Base-by-base conservation (phyloP, 2,329 filamentous ascomycete species). In the Helotiales sp. region DNA sequence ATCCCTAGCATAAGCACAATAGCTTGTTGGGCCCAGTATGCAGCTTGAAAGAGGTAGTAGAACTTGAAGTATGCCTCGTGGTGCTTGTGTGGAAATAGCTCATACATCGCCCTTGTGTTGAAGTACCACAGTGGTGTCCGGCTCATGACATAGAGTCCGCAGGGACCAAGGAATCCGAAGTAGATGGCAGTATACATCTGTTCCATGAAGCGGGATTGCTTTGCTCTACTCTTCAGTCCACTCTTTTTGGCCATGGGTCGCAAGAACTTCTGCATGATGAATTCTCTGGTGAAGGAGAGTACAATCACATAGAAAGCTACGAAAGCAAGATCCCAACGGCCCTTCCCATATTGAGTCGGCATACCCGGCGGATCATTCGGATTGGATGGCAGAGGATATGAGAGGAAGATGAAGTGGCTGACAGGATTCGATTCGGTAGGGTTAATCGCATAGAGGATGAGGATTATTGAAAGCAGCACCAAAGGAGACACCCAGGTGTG, bases 101-200 rank as follows among this genome's bases (percentile, higher is more conserved):
- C 92, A 80, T 96, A 97, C 92, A 97, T 97, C 79, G 89, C 93
- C 30, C 83, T 84, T 1, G 92, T 96, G 82, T 96, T 94, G 85
- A 97, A 97, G 80, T 97, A 97, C 95, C 93, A 97, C 49, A 97
- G 89, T 7, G 93, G 90, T n/a, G 93, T 95, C 70, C 87, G 86
- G 76, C 87, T 91, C 94, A 98, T 97, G 78, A 97, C 92, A 78
- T 91, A 97, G 75, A 97, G 79, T 63, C 94, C 94, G 64, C 89
- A 90, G 1, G 93, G 93, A 1, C 93, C 93, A 65, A 96, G 89
- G 66, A 96, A 78, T 52, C 80, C 88, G 79, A 97, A 97, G 85
- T 98, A 97, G 63, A 97, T 83, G 28, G 93, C 94, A 1, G 94
- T 97, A 81, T 98, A 98, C 76, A 91, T 88, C 81, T 98, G 94